Percentiles rank a stretch among this genome's conserved stretches.
Conservation (phyloP, 441 rosid species). For the Gossypium davidsonii region DNA sequence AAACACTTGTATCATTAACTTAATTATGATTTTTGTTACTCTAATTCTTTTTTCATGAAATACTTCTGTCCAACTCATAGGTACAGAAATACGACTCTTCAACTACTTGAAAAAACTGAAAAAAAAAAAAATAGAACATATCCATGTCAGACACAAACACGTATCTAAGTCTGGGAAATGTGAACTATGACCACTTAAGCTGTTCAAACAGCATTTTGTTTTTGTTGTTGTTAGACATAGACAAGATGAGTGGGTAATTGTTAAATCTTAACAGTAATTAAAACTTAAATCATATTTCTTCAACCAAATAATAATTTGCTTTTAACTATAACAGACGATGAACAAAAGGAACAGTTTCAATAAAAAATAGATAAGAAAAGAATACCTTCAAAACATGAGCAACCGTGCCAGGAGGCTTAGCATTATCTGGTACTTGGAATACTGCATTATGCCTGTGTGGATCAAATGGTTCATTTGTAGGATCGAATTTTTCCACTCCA, state of each 20-base stretch:
- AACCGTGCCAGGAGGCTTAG: conserved; percentile 82
- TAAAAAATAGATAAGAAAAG: neutral
- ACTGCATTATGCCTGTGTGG: conserved; percentile 84
- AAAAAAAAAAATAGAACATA: too few relatives aligned
- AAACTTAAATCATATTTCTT: neutral
- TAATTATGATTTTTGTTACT: neutral
- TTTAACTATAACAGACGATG: neutral
- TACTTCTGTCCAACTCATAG: too few relatives aligned
- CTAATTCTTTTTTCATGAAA: too few relatives aligned
- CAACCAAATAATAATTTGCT: neutral
- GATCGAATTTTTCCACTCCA: conserved; percentile 75
- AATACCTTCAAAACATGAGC: conserved; percentile 83
- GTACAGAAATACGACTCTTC: too few relatives aligned
- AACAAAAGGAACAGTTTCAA: neutral
- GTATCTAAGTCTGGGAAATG: neutral
- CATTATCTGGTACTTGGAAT: conserved; percentile 70
- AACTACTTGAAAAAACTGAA: too few relatives aligned
- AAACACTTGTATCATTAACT: neutral
- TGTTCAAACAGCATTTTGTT: neutral
- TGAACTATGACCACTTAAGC: neutral
- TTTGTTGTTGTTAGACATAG: neutral
- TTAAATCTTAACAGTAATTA: too few relatives aligned
- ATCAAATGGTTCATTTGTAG: conserved; percentile 79
- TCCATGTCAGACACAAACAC: too few relatives aligned
- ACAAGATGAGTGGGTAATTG: neutral